These are phyloP conservation scores for Cyberlindnera suaveolens DNA, from an alignment of 805 yeast species.

Conservation along the genomic window DNA sequence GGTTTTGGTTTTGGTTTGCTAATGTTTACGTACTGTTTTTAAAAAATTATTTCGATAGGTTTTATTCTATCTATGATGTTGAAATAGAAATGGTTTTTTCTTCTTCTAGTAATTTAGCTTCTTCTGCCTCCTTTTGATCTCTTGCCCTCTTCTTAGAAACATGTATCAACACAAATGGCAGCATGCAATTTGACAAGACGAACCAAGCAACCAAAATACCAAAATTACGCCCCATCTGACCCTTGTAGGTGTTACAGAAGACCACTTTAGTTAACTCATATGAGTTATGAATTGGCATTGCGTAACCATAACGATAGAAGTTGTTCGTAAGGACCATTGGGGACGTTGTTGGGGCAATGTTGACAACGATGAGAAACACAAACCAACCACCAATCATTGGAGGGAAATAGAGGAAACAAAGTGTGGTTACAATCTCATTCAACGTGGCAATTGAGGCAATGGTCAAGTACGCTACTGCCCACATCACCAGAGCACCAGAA, in stretches of 20 bases:
- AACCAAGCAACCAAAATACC: constrained; percentile 60
- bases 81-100: too few species aligned
- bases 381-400: constrained; percentile 70
- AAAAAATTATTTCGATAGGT: too few species aligned
- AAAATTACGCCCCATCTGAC: constrained; percentile 49
- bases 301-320: constrained; percentile 58
- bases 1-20: too few species aligned
- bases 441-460: constrained; percentile 71
- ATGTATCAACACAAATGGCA: constrained; percentile 38
- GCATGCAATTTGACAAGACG: constrained; percentile 34
- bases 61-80: too few species aligned
- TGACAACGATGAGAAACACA: constrained; percentile 56
- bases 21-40: too few species aligned
- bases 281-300: constrained; percentile 62
- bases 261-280: constrained; percentile 54
- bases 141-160: constrained; percentile 10
- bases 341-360: constrained; percentile 59
- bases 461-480: constrained; percentile 61
- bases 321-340: constrained; percentile 51
- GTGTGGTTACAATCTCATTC: constrained; percentile 53
- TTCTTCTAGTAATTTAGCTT: neutral
- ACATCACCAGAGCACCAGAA: constrained; percentile 64
- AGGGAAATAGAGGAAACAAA: constrained; percentile 47
- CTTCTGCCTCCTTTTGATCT: constrained; percentile 8
- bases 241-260: constrained; percentile 49